These are phyloP conservation scores for Aspergillus bridgeri DNA, from an alignment of 495 filamentous ascomycete species.

Conservation along the genomic window DNA sequence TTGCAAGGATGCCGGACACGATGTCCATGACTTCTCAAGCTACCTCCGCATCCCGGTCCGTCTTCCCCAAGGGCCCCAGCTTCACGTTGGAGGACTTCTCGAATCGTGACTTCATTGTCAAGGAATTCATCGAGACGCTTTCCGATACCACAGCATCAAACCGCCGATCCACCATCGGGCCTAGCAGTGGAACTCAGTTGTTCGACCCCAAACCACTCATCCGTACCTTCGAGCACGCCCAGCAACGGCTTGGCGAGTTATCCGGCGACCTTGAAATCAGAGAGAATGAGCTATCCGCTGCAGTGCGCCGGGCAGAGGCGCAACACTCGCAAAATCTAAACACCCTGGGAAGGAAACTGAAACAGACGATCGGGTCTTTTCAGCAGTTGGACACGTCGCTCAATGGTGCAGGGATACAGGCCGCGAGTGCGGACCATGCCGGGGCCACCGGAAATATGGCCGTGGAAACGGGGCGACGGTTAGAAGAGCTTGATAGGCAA, in stretches of 20 bases:
- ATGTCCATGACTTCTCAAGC: conserved; percentile 34
- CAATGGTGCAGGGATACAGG: conserved; percentile 44
- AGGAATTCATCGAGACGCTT: conserved; percentile 92
- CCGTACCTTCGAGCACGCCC: conserved; percentile 86
- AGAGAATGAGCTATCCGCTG: conserved; percentile 86
- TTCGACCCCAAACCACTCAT: conserved; percentile 99
- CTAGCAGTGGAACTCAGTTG: conserved; percentile 57
- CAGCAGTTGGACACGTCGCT: conserved; percentile 81
- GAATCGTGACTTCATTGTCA: conserved; percentile 85
- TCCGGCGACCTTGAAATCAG: conserved; percentile 79
- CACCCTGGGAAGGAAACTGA: conserved; percentile 78
- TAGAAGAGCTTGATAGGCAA: conserved; percentile 94
- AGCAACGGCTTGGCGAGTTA: conserved; percentile 72
- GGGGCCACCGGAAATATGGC: conserved; percentile 77
- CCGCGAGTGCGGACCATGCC: conserved; percentile 37
- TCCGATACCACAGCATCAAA: conserved; percentile 78
- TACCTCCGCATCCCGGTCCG: conserved; percentile 47
- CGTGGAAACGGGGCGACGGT: conserved; percentile 88
- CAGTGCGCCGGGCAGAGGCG: conserved; percentile 84
- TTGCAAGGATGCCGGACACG: conserved; percentile 39
- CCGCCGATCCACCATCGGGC: conserved; percentile 59
- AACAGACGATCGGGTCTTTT: conserved; percentile 86
- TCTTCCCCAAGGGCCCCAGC: conserved; percentile 73
- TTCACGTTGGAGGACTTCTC: conserved; percentile 90
- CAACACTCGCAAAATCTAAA: conserved; percentile 89